Base-by-base conservation (phyloP, 1,284 basidiomycete species). In the Entoloma clypeatum region DNA sequence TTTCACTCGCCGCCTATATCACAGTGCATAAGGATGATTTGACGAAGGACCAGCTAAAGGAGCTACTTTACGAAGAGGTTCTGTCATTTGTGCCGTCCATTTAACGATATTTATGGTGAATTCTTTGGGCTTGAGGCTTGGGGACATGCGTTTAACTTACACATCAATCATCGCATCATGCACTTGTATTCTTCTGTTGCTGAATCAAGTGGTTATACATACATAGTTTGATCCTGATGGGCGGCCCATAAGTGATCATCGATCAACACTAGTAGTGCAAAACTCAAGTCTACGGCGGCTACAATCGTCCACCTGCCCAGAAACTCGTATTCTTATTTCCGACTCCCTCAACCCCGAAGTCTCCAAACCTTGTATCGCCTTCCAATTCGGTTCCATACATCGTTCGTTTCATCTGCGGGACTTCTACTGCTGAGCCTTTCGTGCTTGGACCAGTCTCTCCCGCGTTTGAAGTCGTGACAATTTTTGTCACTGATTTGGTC, bases 381-480 rank as follows among this genome's bases (percentile, higher is more conserved):
- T 85, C 83, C 29, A 86, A 58, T 59, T 88, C 85, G 0, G 85
- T 88, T 4, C 85, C 85, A 59, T 86, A 88, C 79, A 88, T 85
- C 11, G 86, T 88, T 46, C 77, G 73, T 55, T 73, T 75, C 45
- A 71, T 60, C 9, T 54, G 53, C 22, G 56, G 54, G 19, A 60
- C 49, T 22, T 60, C 59, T 29, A 60, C 57, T 17, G 56, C 54
- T 13, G 35, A n/a, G 41, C 25, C 23, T 35, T 27, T 21, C 51
- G 52, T 22, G 53, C 47, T 18, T 48, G 53, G 6, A 55, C 58
- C 19, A 64, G 51, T 10, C 11, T 35, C 44, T 43, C n/a, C 50
- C 42, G 19, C 35, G 58, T 8, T 51, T 41, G 38, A 26, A 22
- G 21, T 29, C 25, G 18, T 27, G 10, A 24, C 30, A 19, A 21